Base-by-base conservation (phyloP, 345 rosid species). In the Murraya paniculata region DNA sequence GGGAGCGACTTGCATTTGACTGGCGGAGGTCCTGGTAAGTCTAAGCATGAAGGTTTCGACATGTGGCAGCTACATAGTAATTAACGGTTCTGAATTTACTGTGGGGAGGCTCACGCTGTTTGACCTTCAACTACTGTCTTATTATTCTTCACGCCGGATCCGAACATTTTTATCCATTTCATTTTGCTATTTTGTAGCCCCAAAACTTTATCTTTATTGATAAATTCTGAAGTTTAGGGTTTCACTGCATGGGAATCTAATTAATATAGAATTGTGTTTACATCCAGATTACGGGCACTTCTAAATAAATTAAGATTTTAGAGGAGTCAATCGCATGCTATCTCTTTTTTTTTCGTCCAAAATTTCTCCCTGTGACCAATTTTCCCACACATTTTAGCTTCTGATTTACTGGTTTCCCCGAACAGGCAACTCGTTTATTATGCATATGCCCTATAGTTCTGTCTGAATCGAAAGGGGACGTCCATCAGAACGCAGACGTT, bases 91-190 rank as follows among this genome's bases (percentile, higher is more conserved):
- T 18, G 18, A 18, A 18, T 19, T 19, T 13, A 0, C 5, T 13
- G 18, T 45, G 50, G 18, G 18, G 13, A 45, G 5, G 50, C 62
- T 11, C 31, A 5, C 30, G 41, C 39, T 6, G 22, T 67, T 71
- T 71, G 76, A 71, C 81, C 21, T 57, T 7, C 24, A 50, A 24
- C 4, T 9, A 19, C 25, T 61, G 70, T 78, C 71, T 61, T 36
- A 28, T 59, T 70, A 41, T 41, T 41, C 48, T 41, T 41, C 4
- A 39, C 13, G 45, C 3, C 13, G 13, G 41, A 41, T 41, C 48
- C 14, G 13, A 39, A 1, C 48, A 41, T 41, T 41, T 41, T 41
- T 41, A 41, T 41, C 4, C 16, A 41, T 41, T 58, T 14, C 56
- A 50, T 13, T 50, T 16, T 18, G 21, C 16, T 50, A 1, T 14